Conservation (phyloP, 352 stramenopile genomes). For the Globisporangium irregulare region DNA sequence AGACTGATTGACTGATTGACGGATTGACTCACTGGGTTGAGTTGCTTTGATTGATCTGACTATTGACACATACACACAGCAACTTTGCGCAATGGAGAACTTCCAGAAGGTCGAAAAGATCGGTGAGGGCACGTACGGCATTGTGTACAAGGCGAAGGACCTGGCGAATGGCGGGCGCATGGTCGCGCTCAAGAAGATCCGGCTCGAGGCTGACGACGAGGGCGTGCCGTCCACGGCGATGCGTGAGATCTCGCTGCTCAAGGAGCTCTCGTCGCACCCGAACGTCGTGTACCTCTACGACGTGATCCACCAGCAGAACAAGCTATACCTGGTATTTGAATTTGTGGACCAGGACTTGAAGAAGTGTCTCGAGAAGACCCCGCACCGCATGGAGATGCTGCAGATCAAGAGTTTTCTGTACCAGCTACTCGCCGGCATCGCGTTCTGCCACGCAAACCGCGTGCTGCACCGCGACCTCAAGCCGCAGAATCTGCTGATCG, state of each 20-base stretch:
- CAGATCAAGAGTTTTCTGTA: constrained; percentile 87
- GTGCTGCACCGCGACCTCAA: constrained; percentile 98
- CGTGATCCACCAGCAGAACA: constrained; percentile 83
- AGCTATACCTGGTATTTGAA: constrained; percentile 87
- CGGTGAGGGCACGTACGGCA: constrained; percentile 95
- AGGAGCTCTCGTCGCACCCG: constrained; percentile 92
- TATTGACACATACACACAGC: not conserved
- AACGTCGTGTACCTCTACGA: constrained; percentile 92
- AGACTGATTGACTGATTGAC: not conserved
- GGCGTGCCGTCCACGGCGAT: constrained; percentile 98
- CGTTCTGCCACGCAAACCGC: constrained; percentile 95
- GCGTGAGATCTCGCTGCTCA: constrained; percentile 96
- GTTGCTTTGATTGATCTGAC: not conserved
- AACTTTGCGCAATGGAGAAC: constrained; percentile 56
- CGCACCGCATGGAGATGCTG: constrained; percentile 82
- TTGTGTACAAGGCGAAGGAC: constrained; percentile 97
- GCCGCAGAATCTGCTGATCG: constrained; percentile 95
- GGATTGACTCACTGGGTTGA: not conserved
- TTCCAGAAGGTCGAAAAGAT: constrained; percentile 88
- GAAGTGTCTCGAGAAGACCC: constrained; percentile 90
- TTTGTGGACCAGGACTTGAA: constrained; percentile 88
- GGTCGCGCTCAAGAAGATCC: constrained; percentile 94
- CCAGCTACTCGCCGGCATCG: constrained; percentile 79
- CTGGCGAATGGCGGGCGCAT: constrained; percentile 79
- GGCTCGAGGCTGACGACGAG: constrained; percentile 91